Evolutionary conservation across 2,329 filamentous ascomycete species (phyloP), one percentile per base, ranked within the genome.

Genomic region (Arthrocladium fulminans): DNA sequence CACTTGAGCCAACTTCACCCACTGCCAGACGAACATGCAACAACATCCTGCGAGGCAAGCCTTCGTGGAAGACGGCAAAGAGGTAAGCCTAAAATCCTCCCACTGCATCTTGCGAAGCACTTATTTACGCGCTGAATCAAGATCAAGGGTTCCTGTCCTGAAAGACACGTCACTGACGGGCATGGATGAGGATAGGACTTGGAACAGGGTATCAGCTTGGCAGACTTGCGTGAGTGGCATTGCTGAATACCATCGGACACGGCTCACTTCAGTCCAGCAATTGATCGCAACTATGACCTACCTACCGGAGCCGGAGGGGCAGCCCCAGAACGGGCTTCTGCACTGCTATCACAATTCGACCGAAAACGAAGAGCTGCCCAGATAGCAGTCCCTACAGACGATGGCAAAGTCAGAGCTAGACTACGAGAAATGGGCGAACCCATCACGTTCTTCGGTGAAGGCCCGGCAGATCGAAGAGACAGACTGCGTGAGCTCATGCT

Each of bases 391-490:
- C 92, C 90, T 0, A 98, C 94, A 47, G 89, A 96, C 64, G 92
- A 98, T 72, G 82, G 78, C 53, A 81, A 86, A 59, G 89, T 98
- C 41, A 85, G 88, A 52, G 74, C 81, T 30, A 81, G 80, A 56
- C 76, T 97, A 51, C 81, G 92, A 56, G 84, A 92, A 60, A 75
- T 95, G 54, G 88, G 86, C n/a, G 86, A 98, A 63, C 92, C 92
- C 9, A 81, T 97, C 48, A 98, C 90, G 0, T 74, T 97, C 0
- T 98, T 98, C 56, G 92, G 89, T 50, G 92, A 98, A 69, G 87
- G 86, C 0, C 83, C 83, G 1, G 82, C 79, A 22, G 90, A 97
- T 59, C 76, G 92, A 51, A 78, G 94, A 70, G 89, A 95, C 62
- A 80, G 92, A 55, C 67, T 98, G 60, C 81, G 92, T 54, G 85